Percentiles rank a stretch among this genome's conserved stretches.
phyloP scores from a whole-genome alignment of 805 yeast species.

The Candida xyloterini region DNA sequence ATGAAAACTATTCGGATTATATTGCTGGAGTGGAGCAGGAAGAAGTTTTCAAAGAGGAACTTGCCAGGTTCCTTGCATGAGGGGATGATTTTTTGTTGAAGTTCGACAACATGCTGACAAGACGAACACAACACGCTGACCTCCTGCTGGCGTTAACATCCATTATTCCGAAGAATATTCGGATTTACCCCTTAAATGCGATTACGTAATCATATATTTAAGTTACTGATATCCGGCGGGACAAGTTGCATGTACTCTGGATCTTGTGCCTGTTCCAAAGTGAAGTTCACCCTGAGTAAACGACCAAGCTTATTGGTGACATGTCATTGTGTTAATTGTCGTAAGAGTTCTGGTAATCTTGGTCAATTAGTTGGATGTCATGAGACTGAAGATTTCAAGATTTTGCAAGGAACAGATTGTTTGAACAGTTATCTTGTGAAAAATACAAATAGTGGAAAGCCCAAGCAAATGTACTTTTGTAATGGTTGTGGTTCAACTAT shows the following conservation, averaged over 20 bases:
- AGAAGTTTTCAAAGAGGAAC: not conserved
- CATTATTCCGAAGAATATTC: no score
- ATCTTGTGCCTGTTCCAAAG: constrained; percentile 1
- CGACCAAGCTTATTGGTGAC: not conserved
- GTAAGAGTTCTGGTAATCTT: constrained; percentile 1
- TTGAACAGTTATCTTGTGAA: not conserved
- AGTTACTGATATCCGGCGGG: no score
- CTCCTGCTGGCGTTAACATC: no score
- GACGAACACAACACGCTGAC: no score
- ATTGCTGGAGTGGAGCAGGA: not conserved
- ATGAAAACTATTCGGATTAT: constrained; percentile 1
- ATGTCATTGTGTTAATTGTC: constrained; percentile 2
- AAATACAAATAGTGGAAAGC: not conserved
- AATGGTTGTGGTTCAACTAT: constrained; percentile 1
- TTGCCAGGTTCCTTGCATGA: not conserved
- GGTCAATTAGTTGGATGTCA: not conserved
- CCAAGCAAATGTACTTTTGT: not conserved
- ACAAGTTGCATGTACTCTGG: no score
- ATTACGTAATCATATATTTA: no score
- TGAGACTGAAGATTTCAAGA: not conserved
- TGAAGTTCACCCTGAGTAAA: not conserved
- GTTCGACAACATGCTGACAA: no score
- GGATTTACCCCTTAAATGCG: no score
- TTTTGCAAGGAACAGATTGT: not conserved
- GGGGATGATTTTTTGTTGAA: not conserved